Base-by-base conservation (phyloP, 352 stramenopile genomes). In the Pythium utonaiense region DNA sequence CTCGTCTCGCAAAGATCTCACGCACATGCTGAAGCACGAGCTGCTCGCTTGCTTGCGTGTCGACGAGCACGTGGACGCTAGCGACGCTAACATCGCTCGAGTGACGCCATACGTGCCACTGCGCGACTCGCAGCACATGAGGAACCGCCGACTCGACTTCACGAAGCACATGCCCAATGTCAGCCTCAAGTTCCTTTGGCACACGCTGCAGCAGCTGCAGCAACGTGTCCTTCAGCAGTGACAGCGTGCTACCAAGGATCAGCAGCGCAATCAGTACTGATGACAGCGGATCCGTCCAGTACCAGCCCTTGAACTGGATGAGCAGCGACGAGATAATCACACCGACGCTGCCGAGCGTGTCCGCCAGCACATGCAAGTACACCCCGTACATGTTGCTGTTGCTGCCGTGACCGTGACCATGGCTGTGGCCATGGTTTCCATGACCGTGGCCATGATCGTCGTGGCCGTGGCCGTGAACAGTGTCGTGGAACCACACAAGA, bases 321-420 rank as follows among this genome's bases (percentile, higher is more conserved):
- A 96, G 66, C 12, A 95, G 55, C 10, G 88, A 96, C 47, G 83
- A 95, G 30, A 94, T 66, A 62, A 97, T 96, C 22, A 96, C 89
- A 13, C 87, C 88, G 12, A 96, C 74, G 61, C 85, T 96, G 19
- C 89, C 89, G 27, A 97, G 71, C 14, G 88, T 93, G 58, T 97
- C 89, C 1, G 88, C 88, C 45, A 96, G 62, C 22, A 97, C 85
- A 57, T 97, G 89, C 25, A 97, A 73, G 42, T 96, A 95, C 16
- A 97, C 87, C 10, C 86, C 89, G 61, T 96, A 88, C 77, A 97
- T 94, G 70, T 97, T 97, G 57, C 73, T 88, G 64, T 94, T 96
- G 50, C 71, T 80, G 47, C 78, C 74, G 34, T 91, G 79, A 10
- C 59, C 51, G 36, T 80, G 78, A 31, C 68, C 67, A 22, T 93